Evolutionary conservation across 108 stramenopile species (phyloP), one percentile per base, ranked within the genome.

Genomic region (Poteriospumella lacustris): DNA sequence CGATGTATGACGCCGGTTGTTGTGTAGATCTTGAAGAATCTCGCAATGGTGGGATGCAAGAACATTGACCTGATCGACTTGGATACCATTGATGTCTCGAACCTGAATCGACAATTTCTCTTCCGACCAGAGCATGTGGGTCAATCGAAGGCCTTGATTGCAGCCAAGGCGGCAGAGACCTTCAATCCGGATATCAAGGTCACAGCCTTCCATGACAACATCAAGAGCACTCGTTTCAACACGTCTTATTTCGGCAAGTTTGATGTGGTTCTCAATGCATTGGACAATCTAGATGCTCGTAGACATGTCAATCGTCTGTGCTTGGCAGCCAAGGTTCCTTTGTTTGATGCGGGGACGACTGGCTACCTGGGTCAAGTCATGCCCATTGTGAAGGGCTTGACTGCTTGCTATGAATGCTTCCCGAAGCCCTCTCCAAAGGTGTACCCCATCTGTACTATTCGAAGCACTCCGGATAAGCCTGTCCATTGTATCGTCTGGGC

Each of bases 401-500:
- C 95, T 1, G 94, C 91, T 44, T 99, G 99, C 87, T 99, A 97
- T 79, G 99, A 99, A 79, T 99, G 99, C 84, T 87, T 91, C 44
- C 89, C 94, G 31, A 94, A 96, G 87, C 88, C 92, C 58, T 90
- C 94, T 0, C 96, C 89, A 77, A 97, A 97, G 80, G 92, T 94
- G 1, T 97, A 97, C 84, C 96, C 99, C 24, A 98, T 99, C 77
- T 99, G 99, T 87, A 99, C 99, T 69, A 99, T 99, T 70, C 89
- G 85, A 1, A 82, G 96, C 59, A 99, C 99, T 24, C 99, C 99
- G 0, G 87, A 85, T 76, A 91, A 93, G 88, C 99, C 99, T 0
- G 99, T 99, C 9, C 99, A 99, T 83, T 96, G 95, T 80, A 93
- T 99, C 75, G 97, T 98, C 1, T 99, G 99, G 99, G 95, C 94